Evolutionary conservation across 2,329 filamentous ascomycete species (phyloP).

Genomic region (Colletotrichum sp.): DNA sequence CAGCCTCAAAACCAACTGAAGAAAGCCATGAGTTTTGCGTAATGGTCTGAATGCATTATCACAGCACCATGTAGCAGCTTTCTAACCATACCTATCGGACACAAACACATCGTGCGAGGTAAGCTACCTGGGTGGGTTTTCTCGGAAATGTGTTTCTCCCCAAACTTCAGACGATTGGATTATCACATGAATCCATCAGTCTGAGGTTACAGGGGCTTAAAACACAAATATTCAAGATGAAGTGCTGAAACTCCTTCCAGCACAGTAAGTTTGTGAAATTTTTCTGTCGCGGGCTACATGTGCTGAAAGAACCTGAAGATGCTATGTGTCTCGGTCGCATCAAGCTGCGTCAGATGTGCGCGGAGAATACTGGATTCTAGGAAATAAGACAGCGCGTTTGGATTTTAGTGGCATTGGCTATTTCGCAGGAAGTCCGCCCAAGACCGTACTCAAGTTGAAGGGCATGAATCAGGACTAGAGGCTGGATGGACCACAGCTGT

Average conservation of each 20-base stretch:
- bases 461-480: neutral
- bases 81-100: no score
- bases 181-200: neutral
- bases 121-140: neutral
- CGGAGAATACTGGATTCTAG: neutral
- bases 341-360: no score
- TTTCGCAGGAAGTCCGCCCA: neutral
- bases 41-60: no score
- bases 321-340: no score
- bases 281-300: no score
- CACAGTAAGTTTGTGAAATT: neutral
- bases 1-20: no score
- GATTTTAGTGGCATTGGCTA: neutral
- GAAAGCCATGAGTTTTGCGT: no score
- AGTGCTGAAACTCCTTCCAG: neutral
- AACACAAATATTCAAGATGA: neutral
- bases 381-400: neutral
- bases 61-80: no score
- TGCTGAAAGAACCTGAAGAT: neutral
- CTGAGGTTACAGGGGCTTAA: neutral
- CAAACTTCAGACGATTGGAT: neutral
- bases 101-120: no score
- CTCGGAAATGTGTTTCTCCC: accelerated
- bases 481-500: neutral
- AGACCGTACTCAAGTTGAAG: neutral